Conservation (phyloP, 1,139 yeast species). For the Kodamaea derodonti region DNA sequence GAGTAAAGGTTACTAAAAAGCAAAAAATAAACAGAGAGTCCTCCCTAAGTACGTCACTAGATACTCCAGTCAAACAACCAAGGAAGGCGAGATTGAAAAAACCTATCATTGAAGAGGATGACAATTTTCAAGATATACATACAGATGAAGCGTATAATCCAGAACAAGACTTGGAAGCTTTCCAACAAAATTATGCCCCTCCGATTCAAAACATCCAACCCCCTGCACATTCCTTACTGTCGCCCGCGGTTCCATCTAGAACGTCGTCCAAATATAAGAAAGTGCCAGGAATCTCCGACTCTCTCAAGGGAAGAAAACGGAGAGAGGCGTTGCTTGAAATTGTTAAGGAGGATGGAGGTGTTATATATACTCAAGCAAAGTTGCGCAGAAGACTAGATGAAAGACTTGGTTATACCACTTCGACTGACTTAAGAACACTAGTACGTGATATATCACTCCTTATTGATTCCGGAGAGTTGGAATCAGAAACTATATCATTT, state of each 20-base stretch:
- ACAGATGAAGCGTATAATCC: not conserved
- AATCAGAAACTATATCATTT: conserved; percentile 25
- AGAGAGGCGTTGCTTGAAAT: conserved; percentile 31
- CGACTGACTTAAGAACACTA: conserved; percentile 47
- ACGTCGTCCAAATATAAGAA: not conserved
- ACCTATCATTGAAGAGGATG: not conserved
- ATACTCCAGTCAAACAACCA: not conserved
- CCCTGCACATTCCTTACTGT: conserved; percentile 1
- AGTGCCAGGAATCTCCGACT: conserved; percentile 1
- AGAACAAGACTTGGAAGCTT: not conserved
- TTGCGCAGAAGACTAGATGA: conserved; percentile 36
- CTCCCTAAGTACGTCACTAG: not conserved
- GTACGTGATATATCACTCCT: conserved; percentile 38
- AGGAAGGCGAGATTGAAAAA: conserved; percentile 1
- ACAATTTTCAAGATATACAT: not conserved
- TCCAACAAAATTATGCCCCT: not conserved
- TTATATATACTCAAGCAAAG: conserved; percentile 30
- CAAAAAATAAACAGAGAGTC: conserved; percentile 7
- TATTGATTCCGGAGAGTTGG: conserved; percentile 19
- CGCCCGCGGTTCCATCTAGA: not conserved
- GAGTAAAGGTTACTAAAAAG: conserved; percentile 6
- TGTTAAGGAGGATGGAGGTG: conserved; percentile 42
- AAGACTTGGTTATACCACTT: conserved; percentile 30
- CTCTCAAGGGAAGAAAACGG: conserved; percentile 23
- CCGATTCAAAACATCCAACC: conserved; percentile 2